phyloP scores from a whole-genome alignment of 2,329 filamentous ascomycete species.

The Colletotrichum sp. region DNA sequence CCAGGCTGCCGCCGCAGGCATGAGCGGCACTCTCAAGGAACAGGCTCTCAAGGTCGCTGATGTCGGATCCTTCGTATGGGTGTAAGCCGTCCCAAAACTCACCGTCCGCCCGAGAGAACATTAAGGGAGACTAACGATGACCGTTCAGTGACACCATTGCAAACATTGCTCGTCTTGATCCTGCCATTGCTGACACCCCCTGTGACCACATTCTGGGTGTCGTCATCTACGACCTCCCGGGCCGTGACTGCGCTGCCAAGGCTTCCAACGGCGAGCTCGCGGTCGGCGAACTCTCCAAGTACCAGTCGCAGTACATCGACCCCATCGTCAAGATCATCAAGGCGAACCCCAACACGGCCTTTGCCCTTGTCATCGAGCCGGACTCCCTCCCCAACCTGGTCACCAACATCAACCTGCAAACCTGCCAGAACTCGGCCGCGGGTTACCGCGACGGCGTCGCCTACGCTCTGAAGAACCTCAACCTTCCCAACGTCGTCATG shows the following conservation, averaged over 20 bases:
- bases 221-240: constrained; percentile 68
- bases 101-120: too few relatives aligned
- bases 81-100: constrained; percentile 28
- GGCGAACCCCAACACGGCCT: constrained; percentile 56
- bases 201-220: constrained; percentile 47
- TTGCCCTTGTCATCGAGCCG: constrained; percentile 56
- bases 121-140: not conserved
- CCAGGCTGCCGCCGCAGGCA: constrained; percentile 34
- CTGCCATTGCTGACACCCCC: constrained; percentile 37
- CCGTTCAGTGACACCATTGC: constrained; percentile 38
- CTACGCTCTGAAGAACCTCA: constrained; percentile 61
- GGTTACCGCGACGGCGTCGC: constrained; percentile 61
- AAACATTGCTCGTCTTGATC: constrained; percentile 41
- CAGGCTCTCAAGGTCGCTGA: constrained; percentile 39
- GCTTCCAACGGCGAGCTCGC: constrained; percentile 68
- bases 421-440: constrained; percentile 57
- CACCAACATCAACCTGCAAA: constrained; percentile 60
- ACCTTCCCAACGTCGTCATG: constrained; percentile 66
- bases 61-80: constrained; percentile 45
- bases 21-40: constrained; percentile 33
- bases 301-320: constrained; percentile 48
- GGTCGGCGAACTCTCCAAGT: constrained; percentile 53
- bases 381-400: constrained; percentile 68
- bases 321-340: constrained; percentile 57
- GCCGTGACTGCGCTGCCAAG: constrained; percentile 67